Percentiles rank a stretch among this genome's conserved stretches.
These are phyloP conservation scores for Suillus variegatus DNA, from an alignment of 768 basidiomycete genomes.

Conservation along the genomic window DNA sequence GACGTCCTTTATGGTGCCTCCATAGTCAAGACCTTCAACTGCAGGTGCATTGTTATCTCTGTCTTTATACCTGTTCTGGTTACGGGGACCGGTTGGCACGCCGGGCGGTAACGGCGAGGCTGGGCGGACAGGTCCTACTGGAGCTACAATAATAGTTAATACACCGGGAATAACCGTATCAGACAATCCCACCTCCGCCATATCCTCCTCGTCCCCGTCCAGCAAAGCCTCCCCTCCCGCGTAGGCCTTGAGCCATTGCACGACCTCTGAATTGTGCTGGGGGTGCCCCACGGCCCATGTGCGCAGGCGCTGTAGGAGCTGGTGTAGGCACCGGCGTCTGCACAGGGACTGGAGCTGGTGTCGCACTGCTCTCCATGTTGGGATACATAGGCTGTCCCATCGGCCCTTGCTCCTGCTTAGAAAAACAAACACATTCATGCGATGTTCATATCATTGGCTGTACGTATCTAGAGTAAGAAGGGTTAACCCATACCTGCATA, in stretches of 20 bases:
- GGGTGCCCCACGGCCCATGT: constrained; percentile 29
- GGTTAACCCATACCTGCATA: constrained; percentile 63
- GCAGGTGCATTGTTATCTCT: constrained; percentile 83
- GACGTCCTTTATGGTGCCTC: constrained; percentile 53
- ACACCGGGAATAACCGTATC: not conserved
- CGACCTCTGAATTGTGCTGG: constrained; percentile 48
- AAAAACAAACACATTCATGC: constrained; percentile 23
- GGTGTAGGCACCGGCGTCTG: constrained; percentile 34
- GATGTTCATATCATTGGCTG: constrained; percentile 38
- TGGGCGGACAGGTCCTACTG: constrained; percentile 65
- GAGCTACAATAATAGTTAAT: constrained; percentile 24
- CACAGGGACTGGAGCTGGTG: constrained; percentile 47
- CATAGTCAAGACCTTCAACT: constrained; percentile 88
- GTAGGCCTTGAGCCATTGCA: constrained; percentile 42
- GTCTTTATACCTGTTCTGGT: constrained; percentile 90
- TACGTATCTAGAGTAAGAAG: constrained; percentile 32
- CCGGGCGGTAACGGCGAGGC: constrained; percentile 85
- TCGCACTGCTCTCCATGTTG: constrained; percentile 55
- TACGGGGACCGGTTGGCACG: constrained; percentile 85
- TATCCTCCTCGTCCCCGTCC: constrained; percentile 41
- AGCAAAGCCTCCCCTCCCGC: constrained; percentile 44
- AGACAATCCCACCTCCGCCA: constrained; percentile 39
- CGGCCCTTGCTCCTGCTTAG: constrained; percentile 53
- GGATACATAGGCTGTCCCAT: constrained; percentile 74
- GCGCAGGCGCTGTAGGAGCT: constrained; percentile 28